phyloP scores from a whole-genome alignment of 192 early-diverging fungal genomes.

The Linderina pennispora region DNA sequence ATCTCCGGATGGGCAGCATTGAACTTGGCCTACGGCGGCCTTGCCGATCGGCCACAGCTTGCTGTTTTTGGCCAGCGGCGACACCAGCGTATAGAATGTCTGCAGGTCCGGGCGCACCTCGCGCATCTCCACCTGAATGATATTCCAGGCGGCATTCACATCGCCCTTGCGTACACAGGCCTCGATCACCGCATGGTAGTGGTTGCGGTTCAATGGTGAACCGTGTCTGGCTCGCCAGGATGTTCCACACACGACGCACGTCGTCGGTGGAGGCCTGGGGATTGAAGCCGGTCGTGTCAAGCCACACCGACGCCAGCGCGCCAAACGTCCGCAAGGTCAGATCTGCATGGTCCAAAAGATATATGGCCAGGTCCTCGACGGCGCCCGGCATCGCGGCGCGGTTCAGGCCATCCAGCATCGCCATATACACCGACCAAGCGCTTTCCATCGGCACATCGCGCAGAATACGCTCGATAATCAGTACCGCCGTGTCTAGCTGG shows the following conservation, averaged over 20 bases:
- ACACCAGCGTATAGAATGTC: conserved; percentile 32
- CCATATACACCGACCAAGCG: conserved; percentile 12
- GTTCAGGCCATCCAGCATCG: conserved; percentile 31
- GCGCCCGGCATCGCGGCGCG: conserved; percentile 12
- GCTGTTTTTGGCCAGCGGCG: conserved; percentile 21
- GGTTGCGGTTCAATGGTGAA: conserved; percentile 24
- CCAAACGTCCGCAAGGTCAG: conserved; percentile 15
- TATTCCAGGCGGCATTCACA: conserved; percentile 28
- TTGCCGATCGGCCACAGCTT: conserved; percentile 41
- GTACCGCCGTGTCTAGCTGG: conserved; percentile 7
- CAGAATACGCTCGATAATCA: conserved; percentile 15
- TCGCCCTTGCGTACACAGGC: conserved; percentile 40
- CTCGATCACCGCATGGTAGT: conserved; percentile 34
- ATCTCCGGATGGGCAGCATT: conserved; percentile 17
- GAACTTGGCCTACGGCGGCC: conserved; percentile 27
- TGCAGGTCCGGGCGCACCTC: conserved; percentile 14
- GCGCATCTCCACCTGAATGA: conserved; percentile 34
- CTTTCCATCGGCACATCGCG: conserved; percentile 1
- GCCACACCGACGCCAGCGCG: conserved; percentile 23
- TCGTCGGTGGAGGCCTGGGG: conserved; percentile 11
- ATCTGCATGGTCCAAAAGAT: conserved; percentile 13
- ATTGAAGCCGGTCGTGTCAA: conserved; percentile 21
- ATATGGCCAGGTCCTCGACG: conserved; percentile 23
- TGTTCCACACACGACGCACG: conserved; percentile 23
- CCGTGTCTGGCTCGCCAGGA: conserved; percentile 3